phyloP scores from a whole-genome alignment of 2,329 filamentous ascomycete species.

The Fusarium falciforme region DNA sequence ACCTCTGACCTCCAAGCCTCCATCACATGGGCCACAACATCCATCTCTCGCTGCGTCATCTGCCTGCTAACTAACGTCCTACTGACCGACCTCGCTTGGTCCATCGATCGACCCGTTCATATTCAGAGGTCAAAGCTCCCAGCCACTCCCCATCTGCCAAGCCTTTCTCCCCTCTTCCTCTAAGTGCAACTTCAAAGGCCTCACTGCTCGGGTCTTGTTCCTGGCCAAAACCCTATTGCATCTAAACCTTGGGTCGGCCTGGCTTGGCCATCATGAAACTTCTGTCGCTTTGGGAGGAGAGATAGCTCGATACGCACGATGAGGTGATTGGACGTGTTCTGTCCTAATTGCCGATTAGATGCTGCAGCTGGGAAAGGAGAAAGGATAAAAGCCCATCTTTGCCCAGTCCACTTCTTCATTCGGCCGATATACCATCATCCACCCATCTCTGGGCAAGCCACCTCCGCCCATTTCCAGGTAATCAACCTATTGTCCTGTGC shows the following conservation, averaged over 20 bases:
- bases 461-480: background rate
- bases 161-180: background rate
- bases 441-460: background rate
- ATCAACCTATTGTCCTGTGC: background rate
- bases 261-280: background rate
- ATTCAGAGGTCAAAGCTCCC: constrained; percentile 29
- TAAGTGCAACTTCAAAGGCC: background rate
- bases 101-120: background rate
- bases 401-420: background rate
- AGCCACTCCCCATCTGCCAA: constrained; percentile 21
- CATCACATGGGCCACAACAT: background rate
- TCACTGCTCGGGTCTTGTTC: background rate
- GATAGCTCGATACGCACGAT: background rate
- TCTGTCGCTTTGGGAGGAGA: background rate
- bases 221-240: constrained; percentile 5
- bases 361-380: background rate
- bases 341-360: background rate
- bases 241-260: background rate
- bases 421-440: background rate
- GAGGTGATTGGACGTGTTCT: background rate
- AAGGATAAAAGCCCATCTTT: background rate
- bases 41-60: background rate
- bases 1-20: background rate
- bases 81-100: background rate
- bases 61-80: background rate